phyloP scores from a whole-genome alignment of 2,329 filamentous ascomycete genomes.

The Pyrenochaeta sp. region DNA sequence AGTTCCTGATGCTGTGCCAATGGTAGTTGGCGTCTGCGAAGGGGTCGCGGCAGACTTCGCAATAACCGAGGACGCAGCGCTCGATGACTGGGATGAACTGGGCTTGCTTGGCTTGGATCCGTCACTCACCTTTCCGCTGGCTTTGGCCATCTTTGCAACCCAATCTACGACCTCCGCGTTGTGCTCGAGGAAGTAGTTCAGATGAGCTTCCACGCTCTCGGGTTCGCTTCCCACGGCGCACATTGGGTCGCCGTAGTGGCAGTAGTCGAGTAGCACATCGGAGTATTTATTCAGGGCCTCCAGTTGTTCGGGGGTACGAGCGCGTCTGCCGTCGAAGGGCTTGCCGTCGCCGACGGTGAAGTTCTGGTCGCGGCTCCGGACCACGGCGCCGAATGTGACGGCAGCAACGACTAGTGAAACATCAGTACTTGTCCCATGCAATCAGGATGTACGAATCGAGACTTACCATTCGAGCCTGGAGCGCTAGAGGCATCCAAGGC shows the following conservation, averaged over 20 bases:
- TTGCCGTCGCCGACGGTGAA: slow-evolving; percentile 35
- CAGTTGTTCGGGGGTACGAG: slow-evolving; percentile 30
- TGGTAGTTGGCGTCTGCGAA: slow-evolving; percentile 3
- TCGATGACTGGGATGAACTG: slow-evolving; percentile 2
- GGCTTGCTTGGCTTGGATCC: slow-evolving; percentile 14
- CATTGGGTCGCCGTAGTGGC: slow-evolving; percentile 68
- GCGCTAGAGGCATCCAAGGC: slow-evolving; percentile 26
- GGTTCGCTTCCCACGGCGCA: slow-evolving; percentile 65
- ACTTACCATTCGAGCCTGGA: slow-evolving; percentile 31
- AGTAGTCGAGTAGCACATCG: slow-evolving; percentile 67
- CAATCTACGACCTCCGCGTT: slow-evolving; percentile 33
- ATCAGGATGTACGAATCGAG: not conserved
- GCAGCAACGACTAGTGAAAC: slow-evolving; percentile 31
- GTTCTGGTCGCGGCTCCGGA: slow-evolving; percentile 30
- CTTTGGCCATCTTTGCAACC: slow-evolving; percentile 27
- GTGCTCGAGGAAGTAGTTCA: slow-evolving; percentile 61
- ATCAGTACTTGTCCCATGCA: slow-evolving; percentile 2
- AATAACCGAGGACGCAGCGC: slow-evolving; percentile 1
- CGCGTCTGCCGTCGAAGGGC: slow-evolving; percentile 30
- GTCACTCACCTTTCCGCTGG: slow-evolving; percentile 19
- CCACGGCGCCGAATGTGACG: slow-evolving; percentile 36
- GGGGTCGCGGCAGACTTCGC: slow-evolving; percentile 9
- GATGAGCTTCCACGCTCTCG: slow-evolving; percentile 63
- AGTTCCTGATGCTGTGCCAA: slow-evolving; percentile 9
- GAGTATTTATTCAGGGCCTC: slow-evolving; percentile 24